A percentile compares a stretch with the other conserved stretches of the same genome.
These are phyloP conservation scores for Meyerozyma sp. DNA, from an alignment of 1,139 yeast species.

Conservation along the genomic window DNA sequence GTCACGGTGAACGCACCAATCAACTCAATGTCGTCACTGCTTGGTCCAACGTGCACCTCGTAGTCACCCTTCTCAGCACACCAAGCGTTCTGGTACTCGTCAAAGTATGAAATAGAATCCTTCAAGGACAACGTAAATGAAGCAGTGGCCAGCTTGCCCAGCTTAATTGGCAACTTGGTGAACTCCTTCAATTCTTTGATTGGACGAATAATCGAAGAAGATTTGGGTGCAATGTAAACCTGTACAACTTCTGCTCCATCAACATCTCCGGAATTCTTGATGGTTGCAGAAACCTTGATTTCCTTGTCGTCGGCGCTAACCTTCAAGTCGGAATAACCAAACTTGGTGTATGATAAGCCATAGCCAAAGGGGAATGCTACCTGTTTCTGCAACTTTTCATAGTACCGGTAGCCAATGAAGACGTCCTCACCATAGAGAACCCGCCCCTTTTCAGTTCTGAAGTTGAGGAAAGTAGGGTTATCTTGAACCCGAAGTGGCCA, in stretches of 20 bases:
- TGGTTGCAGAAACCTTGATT: slow-evolving; percentile 24
- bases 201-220: slow-evolving; percentile 44
- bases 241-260: slow-evolving; percentile 46
- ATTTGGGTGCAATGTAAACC: slow-evolving; percentile 35
- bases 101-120: slow-evolving; percentile 53
- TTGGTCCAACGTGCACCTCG: slow-evolving; percentile 41
- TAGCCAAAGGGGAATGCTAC: slow-evolving; percentile 57
- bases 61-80: slow-evolving; percentile 45
- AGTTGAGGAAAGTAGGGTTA: slow-evolving; percentile 20
- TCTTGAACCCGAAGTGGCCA: slow-evolving; percentile 19
- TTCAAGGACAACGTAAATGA: slow-evolving; percentile 31
- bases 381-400: slow-evolving; percentile 42
- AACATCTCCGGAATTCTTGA: slow-evolving; percentile 35
- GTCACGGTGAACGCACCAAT: slow-evolving; percentile 9
- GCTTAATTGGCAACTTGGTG: slow-evolving; percentile 38
- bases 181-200: slow-evolving; percentile 54
- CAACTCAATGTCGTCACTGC: slow-evolving; percentile 19
- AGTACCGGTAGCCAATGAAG: slow-evolving; percentile 56
- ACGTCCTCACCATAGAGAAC: slow-evolving; percentile 54
- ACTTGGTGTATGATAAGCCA: slow-evolving; percentile 55
- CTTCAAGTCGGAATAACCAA: slow-evolving; percentile 16
- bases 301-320: slow-evolving; percentile 10
- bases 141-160: slow-evolving; percentile 37
- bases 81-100: slow-evolving; percentile 46
- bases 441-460: slow-evolving; percentile 37